A percentile compares a stretch with the other conserved stretches of the same genome.
Evolutionary conservation across 306 rosid species (phyloP).

Genomic region (Lathyrus sativus): DNA sequence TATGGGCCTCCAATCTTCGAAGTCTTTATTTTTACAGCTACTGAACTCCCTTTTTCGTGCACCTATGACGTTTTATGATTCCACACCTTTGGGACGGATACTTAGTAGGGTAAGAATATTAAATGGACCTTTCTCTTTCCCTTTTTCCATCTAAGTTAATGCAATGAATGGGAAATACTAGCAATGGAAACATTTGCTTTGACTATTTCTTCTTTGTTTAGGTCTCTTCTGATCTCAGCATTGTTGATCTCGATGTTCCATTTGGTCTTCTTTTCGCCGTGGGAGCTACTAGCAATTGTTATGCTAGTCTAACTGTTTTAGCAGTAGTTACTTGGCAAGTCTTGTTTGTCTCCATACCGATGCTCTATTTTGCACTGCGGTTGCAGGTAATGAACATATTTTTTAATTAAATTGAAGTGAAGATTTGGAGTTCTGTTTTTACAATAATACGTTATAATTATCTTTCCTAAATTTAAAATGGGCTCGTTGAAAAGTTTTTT

Average conservation of each 20-base stretch:
- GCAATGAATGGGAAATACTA: background rate
- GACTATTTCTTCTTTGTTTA: constrained; percentile 36
- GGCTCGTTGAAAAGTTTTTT: background rate
- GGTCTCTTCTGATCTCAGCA: constrained; percentile 91
- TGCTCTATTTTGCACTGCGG: constrained; percentile 58
- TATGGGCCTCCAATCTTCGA: constrained; percentile 73
- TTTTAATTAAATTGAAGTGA: background rate
- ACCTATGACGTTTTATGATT: constrained; percentile 90
- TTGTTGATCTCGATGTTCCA: constrained; percentile 76
- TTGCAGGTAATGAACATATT: constrained; percentile 63
- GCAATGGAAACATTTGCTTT: background rate
- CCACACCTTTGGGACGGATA: constrained; percentile 93
- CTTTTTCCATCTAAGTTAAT: background rate
- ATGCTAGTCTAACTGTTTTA: constrained; percentile 69
- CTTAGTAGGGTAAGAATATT: constrained; percentile 74
- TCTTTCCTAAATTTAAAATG: constrained; percentile 1
- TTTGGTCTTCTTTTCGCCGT: constrained; percentile 54
- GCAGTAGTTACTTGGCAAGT: constrained; percentile 94
- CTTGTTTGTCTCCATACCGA: constrained; percentile 78
- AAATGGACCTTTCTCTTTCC: background rate
- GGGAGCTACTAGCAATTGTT: constrained; percentile 62
- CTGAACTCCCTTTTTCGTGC: constrained; percentile 75
- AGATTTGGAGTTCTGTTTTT: background rate
- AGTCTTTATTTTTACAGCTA: constrained; percentile 72
- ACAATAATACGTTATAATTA: background rate